These are phyloP conservation scores for Lablab purpureus DNA, from an alignment of 306 rosid genomes.

Conservation along the genomic window DNA sequence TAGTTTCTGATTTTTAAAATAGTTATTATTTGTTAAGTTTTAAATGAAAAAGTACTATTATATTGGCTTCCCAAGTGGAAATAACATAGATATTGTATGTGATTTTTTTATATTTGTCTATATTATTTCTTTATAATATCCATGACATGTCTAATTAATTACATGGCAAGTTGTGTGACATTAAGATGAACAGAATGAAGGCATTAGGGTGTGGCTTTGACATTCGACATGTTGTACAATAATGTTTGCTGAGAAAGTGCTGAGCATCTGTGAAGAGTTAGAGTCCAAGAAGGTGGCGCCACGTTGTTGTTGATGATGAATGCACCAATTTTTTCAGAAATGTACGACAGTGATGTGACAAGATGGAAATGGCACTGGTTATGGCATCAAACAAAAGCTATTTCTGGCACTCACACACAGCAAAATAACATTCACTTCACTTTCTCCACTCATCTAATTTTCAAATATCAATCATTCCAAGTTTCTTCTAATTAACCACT, in stretches of 20 bases:
- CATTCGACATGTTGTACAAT: background rate
- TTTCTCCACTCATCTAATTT: background rate
- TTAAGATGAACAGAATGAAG: background rate
- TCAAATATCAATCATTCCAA: constrained; percentile 13
- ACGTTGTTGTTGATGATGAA: background rate
- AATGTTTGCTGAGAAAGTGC: background rate
- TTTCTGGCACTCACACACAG: too few species aligned
- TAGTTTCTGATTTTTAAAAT: too few species aligned
- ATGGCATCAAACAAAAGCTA: constrained; percentile 16
- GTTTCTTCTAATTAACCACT: too few species aligned
- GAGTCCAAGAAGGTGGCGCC: constrained; percentile 25
- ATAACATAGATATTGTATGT: too few species aligned
- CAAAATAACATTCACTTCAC: constrained; percentile 10
- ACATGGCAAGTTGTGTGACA: background rate
- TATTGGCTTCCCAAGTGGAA: too few species aligned
- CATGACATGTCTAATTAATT: too few species aligned
- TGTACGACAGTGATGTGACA: constrained; percentile 17
- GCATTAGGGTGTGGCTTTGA: background rate
- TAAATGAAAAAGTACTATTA: too few species aligned
- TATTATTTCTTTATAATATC: too few species aligned
- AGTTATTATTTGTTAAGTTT: too few species aligned
- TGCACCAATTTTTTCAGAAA: background rate
- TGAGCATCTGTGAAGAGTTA: background rate
- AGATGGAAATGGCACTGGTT: background rate
- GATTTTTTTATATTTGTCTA: too few species aligned